Evolutionary conservation across 2,329 filamentous ascomycete species (phyloP).

Genomic region (Corniculantispora saksenae): DNA sequence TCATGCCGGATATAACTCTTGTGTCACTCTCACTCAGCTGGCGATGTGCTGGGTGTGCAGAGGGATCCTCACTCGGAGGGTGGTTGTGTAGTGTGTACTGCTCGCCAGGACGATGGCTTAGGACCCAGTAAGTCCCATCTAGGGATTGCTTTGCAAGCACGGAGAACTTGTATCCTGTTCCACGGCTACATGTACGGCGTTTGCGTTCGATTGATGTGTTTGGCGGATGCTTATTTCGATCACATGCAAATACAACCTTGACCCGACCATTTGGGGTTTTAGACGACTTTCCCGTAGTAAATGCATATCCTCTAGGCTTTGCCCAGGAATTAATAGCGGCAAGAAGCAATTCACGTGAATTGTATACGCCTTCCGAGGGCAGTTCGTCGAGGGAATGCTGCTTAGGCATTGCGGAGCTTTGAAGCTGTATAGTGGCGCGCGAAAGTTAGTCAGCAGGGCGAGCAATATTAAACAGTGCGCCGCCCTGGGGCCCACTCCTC

Average conservation of each 20-base stretch:
- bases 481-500: too few relatives aligned
- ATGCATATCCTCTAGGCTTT: slow-evolving; percentile 23
- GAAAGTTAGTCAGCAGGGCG: too few relatives aligned
- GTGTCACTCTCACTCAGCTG: slow-evolving; percentile 14
- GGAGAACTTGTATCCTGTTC: slow-evolving; percentile 22
- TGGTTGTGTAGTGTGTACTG: slow-evolving; percentile 18
- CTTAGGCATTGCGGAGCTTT: not conserved
- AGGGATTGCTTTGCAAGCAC: slow-evolving; percentile 20
- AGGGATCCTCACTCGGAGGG: slow-evolving; percentile 14
- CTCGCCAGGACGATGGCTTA: slow-evolving; percentile 17
- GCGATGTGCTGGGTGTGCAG: slow-evolving; percentile 18
- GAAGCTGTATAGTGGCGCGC: too few relatives aligned
- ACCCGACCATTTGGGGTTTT: slow-evolving; percentile 21
- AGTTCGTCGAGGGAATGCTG: slow-evolving; percentile 18
- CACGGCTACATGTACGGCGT: slow-evolving; percentile 16
- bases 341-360: slow-evolving; percentile 19
- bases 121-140: slow-evolving; percentile 16
- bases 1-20: slow-evolving; percentile 15
- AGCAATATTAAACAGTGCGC: too few relatives aligned
- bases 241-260: slow-evolving; percentile 20
- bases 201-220: slow-evolving; percentile 1
- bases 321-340: slow-evolving; percentile 21
- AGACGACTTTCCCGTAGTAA: slow-evolving; percentile 22
- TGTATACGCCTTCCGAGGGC: slow-evolving; percentile 16
- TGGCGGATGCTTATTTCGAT: slow-evolving; percentile 19